A percentile compares a stretch with the other conserved stretches of the same genome.
Conservation (phyloP, 257 asterid species). For the Coffea canephora region DNA sequence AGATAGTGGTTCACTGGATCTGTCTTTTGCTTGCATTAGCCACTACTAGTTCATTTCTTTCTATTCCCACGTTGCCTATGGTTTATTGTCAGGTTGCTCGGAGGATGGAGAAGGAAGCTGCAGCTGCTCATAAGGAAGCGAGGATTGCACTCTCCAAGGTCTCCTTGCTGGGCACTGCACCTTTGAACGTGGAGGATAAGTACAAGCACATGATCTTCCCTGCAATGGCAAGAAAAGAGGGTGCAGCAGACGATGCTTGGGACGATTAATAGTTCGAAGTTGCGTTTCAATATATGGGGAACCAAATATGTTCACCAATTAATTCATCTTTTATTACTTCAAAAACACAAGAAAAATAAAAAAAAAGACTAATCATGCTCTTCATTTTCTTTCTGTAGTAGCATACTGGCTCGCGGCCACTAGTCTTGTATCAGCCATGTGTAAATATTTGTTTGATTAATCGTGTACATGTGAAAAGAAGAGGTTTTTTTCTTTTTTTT, state of each 20-base stretch:
- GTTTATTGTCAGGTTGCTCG: constrained; percentile 56
- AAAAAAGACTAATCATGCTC: neutral
- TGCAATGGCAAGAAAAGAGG: constrained; percentile 49
- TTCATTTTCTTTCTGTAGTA: neutral
- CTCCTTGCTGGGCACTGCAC: constrained; percentile 37
- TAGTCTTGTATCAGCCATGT: neutral
- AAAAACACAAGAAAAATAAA: neutral
- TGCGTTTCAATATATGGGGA: neutral
- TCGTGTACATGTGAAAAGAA: neutral
- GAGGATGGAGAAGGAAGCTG: constrained; percentile 77
- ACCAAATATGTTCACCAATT: too few species aligned
- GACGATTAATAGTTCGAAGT: constrained; percentile 44
- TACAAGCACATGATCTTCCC: constrained; percentile 72
- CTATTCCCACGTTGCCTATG: neutral
- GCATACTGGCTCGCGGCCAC: neutral
- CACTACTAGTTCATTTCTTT: neutral
- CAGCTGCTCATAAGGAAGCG: constrained; percentile 68
- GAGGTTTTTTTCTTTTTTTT: neutral
- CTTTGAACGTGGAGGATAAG: constrained; percentile 71
- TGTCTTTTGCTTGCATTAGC: neutral
- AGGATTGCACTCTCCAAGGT: constrained; percentile 45
- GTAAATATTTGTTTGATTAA: constrained; percentile 4
- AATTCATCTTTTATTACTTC: too few species aligned
- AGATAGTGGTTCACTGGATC: neutral
- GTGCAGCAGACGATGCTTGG: constrained; percentile 85